Evolutionary conservation across 768 basidiomycete genomes (phyloP).

Genomic region (Agrocybe praecox): DNA sequence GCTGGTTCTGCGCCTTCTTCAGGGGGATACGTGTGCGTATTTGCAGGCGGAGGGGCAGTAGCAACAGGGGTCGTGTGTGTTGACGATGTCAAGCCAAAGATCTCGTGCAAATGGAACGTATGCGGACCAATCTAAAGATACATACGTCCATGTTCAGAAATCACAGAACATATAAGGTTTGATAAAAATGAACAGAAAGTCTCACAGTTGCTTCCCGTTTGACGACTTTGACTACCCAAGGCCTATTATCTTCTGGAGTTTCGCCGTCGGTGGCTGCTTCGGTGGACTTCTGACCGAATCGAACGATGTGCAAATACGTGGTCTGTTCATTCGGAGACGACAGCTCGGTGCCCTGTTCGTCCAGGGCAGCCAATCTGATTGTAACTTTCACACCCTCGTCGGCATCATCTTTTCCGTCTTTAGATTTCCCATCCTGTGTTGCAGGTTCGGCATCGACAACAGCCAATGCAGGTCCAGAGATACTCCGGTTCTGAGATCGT

Average conservation of each 20-base stretch:
- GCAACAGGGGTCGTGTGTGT: conserved; percentile 26
- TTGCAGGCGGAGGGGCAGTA: conserved; percentile 26
- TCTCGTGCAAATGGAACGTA: conserved; percentile 95
- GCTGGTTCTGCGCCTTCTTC: conserved; percentile 47
- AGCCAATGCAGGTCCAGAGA: conserved; percentile 77
- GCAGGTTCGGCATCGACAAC: conserved; percentile 73
- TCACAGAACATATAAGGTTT: too few relatives aligned
- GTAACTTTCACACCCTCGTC: conserved; percentile 75
- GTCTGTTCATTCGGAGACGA: conserved; percentile 80
- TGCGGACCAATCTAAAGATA: conserved; percentile 80
- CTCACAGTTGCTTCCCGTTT: conserved; percentile 85
- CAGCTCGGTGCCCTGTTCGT: conserved; percentile 71
- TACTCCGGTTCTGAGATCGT: conserved; percentile 47
- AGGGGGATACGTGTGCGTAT: conserved; percentile 39
- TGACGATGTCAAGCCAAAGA: conserved; percentile 82
- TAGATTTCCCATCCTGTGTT: conserved; percentile 34
- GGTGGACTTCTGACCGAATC: conserved; percentile 52
- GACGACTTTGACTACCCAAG: conserved; percentile 93
- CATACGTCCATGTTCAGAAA: background rate
- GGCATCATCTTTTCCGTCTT: conserved; percentile 48
- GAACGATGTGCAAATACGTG: conserved; percentile 85
- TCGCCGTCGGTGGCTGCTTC: conserved; percentile 31
- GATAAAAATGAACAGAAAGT: background rate
- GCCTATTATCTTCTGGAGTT: conserved; percentile 55
- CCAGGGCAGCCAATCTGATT: conserved; percentile 82